Conservation (phyloP, 305 asterid species). For the Fraxinus nigra region DNA sequence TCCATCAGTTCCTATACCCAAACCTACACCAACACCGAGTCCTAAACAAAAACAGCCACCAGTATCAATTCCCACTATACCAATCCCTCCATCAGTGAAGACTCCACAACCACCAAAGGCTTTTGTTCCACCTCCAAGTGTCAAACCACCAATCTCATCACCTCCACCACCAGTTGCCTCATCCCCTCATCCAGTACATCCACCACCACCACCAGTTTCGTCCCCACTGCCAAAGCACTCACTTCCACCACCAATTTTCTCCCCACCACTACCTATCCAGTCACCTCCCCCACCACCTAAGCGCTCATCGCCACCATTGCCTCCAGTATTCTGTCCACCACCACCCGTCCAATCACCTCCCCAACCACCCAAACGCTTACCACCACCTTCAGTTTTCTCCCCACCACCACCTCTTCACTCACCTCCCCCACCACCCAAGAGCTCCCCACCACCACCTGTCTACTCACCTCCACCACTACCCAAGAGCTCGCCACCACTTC, state of each 20-base stretch:
- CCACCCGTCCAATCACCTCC: constrained; percentile 15
- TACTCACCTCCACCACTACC: constrained; percentile 20
- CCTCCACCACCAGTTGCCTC: constrained; percentile 19
- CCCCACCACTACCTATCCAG: constrained; percentile 2
- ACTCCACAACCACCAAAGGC: constrained; percentile 13
- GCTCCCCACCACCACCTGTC: constrained; percentile 11
- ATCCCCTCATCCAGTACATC: constrained; percentile 19
- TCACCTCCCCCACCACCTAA: neutral
- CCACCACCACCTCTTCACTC: constrained; percentile 23
- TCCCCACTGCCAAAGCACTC: neutral
- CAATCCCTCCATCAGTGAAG: neutral
- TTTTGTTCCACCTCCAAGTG: constrained; percentile 18
- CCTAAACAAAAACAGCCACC: neutral
- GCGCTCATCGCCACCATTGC: constrained; percentile 12
- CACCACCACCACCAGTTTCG: constrained; percentile 5
- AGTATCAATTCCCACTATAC: neutral
- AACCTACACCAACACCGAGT: neutral
- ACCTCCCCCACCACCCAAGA: constrained; percentile 15
- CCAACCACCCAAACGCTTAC: constrained; percentile 3
- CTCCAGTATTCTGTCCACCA: constrained; percentile 17
- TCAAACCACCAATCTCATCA: constrained; percentile 24
- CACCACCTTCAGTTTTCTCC: too few species aligned
- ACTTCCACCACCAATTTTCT: neutral
- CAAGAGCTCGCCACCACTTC: constrained; percentile 22
- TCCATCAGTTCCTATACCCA: neutral